Evolutionary conservation across 2,329 filamentous ascomycete genomes (phyloP).

Genomic region (Grosmannia serpens): DNA sequence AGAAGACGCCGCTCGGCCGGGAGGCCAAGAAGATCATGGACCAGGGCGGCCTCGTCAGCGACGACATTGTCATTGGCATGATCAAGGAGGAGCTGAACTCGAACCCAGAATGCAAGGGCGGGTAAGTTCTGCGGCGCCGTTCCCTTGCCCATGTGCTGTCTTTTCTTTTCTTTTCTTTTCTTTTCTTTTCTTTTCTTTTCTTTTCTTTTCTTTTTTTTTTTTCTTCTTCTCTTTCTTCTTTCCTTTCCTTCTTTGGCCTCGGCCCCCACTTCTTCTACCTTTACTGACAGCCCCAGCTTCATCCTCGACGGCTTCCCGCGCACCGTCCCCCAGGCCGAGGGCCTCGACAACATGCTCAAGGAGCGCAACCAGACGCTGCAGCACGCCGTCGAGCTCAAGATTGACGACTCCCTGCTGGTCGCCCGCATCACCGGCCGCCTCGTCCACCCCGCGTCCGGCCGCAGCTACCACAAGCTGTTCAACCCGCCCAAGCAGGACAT

Average conservation of each 20-base stretch:
- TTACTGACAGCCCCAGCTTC: constrained; percentile 50
- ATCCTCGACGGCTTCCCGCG: constrained; percentile 98
- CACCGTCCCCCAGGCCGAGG: constrained; percentile 88
- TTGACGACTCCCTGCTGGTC: constrained; percentile 87
- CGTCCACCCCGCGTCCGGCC: constrained; percentile 88
- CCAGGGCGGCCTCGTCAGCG: constrained; percentile 89
- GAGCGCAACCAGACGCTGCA: constrained; percentile 73
- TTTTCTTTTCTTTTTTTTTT: neutral
- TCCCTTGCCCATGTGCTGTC: too few species aligned
- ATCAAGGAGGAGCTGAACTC: constrained; percentile 93
- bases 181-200: neutral
- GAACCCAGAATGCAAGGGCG: constrained; percentile 93
- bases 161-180: neutral
- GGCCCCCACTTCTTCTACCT: neutral
- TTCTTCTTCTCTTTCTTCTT: neutral
- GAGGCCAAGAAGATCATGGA: constrained; percentile 99
- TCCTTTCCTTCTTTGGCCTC: neutral
- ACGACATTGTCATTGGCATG: constrained; percentile 99
- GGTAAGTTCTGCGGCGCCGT: constrained; percentile 41
- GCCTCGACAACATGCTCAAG: constrained; percentile 83
- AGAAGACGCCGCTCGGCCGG: constrained; percentile 87
- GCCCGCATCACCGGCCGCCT: constrained; percentile 93
- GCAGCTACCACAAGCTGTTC: constrained; percentile 97
- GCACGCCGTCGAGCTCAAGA: constrained; percentile 92
- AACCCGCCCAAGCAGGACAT: constrained; percentile 90